A percentile compares a stretch with the other conserved stretches of the same genome.
Conservation (phyloP, 225 moss, liverwort and hornwort species). For the Marchantia polymorpha region DNA sequence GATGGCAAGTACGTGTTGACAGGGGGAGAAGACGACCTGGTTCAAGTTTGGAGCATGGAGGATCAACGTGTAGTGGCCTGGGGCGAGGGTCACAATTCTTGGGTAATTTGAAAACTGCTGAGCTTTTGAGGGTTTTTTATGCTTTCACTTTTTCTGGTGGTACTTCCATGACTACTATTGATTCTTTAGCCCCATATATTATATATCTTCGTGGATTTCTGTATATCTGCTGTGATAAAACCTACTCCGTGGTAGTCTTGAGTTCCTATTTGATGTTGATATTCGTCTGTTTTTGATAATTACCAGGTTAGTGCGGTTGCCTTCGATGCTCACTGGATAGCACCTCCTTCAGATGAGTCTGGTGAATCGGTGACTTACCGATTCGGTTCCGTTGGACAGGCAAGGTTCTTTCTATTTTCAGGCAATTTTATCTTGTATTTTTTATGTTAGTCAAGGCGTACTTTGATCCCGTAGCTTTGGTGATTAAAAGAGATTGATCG, state of each 20-base stretch:
- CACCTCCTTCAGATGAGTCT: constrained; percentile 67
- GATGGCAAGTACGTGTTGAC: constrained; percentile 99
- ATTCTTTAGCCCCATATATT: background rate
- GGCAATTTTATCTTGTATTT: background rate
- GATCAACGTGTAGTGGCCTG: constrained; percentile 95
- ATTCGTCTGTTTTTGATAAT: constrained; percentile 18
- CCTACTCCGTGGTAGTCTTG: background rate
- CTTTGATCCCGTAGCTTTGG: background rate
- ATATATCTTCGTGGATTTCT: background rate
- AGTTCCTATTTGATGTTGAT: background rate
- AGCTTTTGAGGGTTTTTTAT: too few species aligned
- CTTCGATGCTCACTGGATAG: constrained; percentile 84
- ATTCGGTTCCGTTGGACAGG: constrained; percentile 99
- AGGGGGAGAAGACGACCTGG: constrained; percentile 99
- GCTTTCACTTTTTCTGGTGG: background rate
- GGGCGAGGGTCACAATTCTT: constrained; percentile 99
- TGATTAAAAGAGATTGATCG: too few species aligned
- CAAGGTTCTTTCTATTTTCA: constrained; percentile 10
- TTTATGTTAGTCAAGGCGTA: background rate
- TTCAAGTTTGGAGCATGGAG: constrained; percentile 99
- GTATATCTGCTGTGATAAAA: background rate
- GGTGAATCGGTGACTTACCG: constrained; percentile 86
- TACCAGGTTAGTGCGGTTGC: constrained; percentile 94
- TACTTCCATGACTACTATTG: background rate
- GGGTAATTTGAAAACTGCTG: constrained; percentile 48